Evolutionary conservation across 108 stramenopile genomes (phyloP).

Genomic region (Mediolabrus comicus): DNA sequence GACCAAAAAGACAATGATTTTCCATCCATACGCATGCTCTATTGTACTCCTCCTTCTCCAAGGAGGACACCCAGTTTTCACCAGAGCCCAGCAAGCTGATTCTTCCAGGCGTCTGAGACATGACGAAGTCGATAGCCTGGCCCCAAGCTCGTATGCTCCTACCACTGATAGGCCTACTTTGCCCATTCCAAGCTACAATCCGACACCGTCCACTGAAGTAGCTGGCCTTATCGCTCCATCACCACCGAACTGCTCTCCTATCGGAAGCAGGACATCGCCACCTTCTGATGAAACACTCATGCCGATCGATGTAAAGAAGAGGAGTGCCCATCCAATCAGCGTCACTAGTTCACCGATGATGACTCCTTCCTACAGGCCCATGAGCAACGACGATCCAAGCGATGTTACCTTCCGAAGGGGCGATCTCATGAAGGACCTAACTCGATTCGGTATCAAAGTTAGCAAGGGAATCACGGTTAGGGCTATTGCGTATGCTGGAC

Average conservation of each 20-base stretch:
- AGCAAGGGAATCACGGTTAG: constrained; percentile 6
- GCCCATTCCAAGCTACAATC: not conserved
- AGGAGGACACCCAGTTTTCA: not conserved
- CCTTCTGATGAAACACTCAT: too few species aligned
- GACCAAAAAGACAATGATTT: not conserved
- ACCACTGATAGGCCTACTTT: not conserved
- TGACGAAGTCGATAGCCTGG: not conserved
- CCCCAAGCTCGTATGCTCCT: not conserved
- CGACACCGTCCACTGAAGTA: not conserved
- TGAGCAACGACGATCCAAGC: not conserved
- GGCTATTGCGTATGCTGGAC: not conserved
- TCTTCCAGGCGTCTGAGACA: not conserved
- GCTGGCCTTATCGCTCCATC: not conserved
- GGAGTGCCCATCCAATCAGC: not conserved
- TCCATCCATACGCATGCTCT: not conserved
- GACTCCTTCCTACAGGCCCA: not conserved
- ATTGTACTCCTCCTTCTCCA: not conserved
- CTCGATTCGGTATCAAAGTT: constrained; percentile 1
- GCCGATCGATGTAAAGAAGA: not conserved
- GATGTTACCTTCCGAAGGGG: constrained; percentile 3
- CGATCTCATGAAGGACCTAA: not conserved
- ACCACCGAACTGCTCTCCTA: constrained; percentile 3
- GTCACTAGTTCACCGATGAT: not conserved
- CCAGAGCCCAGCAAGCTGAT: not conserved
- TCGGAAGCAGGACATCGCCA: not conserved